Evolutionary conservation across 768 basidiomycete genomes (phyloP).

Genomic region (Paxillus rubicundulus): DNA sequence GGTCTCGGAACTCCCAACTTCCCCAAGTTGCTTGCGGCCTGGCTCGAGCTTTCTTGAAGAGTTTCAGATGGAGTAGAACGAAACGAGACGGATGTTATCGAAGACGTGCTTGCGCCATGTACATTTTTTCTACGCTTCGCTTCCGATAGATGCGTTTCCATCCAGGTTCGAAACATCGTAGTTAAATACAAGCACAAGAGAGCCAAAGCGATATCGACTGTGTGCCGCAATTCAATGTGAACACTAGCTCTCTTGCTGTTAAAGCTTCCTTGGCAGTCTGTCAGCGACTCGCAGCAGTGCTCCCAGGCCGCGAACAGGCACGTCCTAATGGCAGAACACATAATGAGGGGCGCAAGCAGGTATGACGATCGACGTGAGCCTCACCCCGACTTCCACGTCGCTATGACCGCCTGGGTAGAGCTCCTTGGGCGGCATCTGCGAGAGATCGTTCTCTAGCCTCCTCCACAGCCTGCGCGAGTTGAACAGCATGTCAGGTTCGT

Average conservation of each 20-base stretch:
- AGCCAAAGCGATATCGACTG: background rate
- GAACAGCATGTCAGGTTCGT: background rate
- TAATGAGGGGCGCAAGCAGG: background rate
- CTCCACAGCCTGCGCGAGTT: slow-evolving; percentile 18
- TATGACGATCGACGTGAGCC: background rate
- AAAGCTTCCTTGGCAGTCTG: too few species aligned
- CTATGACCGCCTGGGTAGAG: slow-evolving; percentile 18
- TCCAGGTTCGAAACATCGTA: background rate
- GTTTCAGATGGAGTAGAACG: background rate
- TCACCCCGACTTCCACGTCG: background rate
- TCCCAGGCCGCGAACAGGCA: background rate
- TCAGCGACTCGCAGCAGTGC: background rate
- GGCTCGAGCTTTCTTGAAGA: slow-evolving; percentile 38
- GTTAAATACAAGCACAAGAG: background rate
- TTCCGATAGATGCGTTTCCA: background rate
- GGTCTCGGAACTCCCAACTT: slow-evolving; percentile 47
- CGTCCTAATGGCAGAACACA: background rate
- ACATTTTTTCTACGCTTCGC: background rate
- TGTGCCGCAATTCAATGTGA: too few species aligned
- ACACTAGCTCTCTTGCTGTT: too few species aligned
- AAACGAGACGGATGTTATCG: background rate
- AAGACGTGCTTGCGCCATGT: background rate
- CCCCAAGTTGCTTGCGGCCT: slow-evolving; percentile 42
- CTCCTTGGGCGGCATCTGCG: slow-evolving; percentile 31
- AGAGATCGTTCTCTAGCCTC: slow-evolving; percentile 29